Percentiles rank a stretch among this genome's conserved stretches.
Conservation (phyloP, 257 asterid genomes). For the Perilla frutescens region DNA sequence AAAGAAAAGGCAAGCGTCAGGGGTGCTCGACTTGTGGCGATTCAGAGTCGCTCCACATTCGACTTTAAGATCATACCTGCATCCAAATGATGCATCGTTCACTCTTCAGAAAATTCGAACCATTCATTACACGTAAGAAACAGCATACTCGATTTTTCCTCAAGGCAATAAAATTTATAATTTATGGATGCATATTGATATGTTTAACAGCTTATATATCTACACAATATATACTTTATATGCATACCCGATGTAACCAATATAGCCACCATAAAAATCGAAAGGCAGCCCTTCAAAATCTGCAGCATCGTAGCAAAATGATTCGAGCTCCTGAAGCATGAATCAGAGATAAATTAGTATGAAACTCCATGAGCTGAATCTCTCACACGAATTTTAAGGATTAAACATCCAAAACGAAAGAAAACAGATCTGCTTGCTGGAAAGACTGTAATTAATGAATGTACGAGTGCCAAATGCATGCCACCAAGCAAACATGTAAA, state of each 20-base stretch:
- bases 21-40: conserved; percentile 73
- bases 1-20: conserved; percentile 98
- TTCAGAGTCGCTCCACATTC: conserved; percentile 82
- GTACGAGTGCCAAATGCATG: not conserved
- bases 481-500: not conserved
- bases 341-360: conserved; percentile 4
- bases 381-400: not conserved
- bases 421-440: not conserved
- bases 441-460: too few species aligned
- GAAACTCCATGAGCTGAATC: not conserved
- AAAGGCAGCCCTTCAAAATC: conserved; percentile 94
- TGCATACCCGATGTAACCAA: conserved; percentile 94
- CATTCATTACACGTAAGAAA: not conserved
- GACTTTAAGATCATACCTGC: conserved; percentile 95
- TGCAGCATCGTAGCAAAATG: conserved; percentile 69
- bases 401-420: not conserved
- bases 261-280: conserved; percentile 89
- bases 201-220: too few species aligned
- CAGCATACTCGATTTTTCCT: not conserved
- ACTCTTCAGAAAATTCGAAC: conserved; percentile 4
- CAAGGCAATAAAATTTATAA: not conserved
- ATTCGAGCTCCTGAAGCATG: conserved; percentile 77
- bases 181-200: too few species aligned
- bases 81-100: conserved; percentile 29
- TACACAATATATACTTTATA: too few species aligned